Conservation (phyloP, 2,329 filamentous ascomycete species). For the Hymenoscyphus repandus region DNA sequence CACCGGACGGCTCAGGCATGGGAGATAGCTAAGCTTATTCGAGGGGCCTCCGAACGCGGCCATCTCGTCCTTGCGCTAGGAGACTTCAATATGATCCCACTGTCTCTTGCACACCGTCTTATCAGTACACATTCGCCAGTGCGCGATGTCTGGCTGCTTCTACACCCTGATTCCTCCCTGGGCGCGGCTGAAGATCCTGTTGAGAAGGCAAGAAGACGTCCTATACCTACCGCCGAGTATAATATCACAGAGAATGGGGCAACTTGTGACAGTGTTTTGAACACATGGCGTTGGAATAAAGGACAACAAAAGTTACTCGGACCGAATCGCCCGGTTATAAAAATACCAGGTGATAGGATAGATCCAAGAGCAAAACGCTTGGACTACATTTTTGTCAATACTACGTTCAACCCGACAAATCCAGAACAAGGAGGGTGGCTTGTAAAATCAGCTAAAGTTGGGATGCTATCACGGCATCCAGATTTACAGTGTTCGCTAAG, state of each 20-base stretch:
- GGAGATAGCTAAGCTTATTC: constrained; percentile 88
- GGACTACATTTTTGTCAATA: constrained; percentile 87
- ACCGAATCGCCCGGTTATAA: constrained; percentile 54
- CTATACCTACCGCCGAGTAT: constrained; percentile 69
- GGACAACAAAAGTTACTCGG: constrained; percentile 62
- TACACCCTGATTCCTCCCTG: constrained; percentile 79
- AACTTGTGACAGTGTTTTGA: constrained; percentile 79
- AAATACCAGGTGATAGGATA: constrained; percentile 57
- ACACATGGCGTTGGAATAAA: constrained; percentile 90
- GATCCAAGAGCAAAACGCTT: constrained; percentile 80
- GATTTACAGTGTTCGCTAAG: constrained; percentile 79
- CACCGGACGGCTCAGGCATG: constrained; percentile 91
- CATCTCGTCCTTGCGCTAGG: constrained; percentile 82
- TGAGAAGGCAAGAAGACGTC: constrained; percentile 60
- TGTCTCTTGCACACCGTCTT: constrained; percentile 76
- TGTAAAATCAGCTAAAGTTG: constrained; percentile 65
- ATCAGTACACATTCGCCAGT: constrained; percentile 75
- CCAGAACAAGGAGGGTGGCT: constrained; percentile 50
- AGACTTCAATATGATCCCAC: constrained; percentile 95
- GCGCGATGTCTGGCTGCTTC: constrained; percentile 75
- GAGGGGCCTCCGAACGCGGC: constrained; percentile 71
- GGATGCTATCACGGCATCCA: constrained; percentile 78
- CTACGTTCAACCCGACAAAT: constrained; percentile 35
- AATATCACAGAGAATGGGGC: constrained; percentile 79
- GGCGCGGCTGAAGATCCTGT: constrained; percentile 64